Base-by-base conservation (phyloP, 495 filamentous ascomycete genomes). In the Lophiotrema nucula region DNA sequence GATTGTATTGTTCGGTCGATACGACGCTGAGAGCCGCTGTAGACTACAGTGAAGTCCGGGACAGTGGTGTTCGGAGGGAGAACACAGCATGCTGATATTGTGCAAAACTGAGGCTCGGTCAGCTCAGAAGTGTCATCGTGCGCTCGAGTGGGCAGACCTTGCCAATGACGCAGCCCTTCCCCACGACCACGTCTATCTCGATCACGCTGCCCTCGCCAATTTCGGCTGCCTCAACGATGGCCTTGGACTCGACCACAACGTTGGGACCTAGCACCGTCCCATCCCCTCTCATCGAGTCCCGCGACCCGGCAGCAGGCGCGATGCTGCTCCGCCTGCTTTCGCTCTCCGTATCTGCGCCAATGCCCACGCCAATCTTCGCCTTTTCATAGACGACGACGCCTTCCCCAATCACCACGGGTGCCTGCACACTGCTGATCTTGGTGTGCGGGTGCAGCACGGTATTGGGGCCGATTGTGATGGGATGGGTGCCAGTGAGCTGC, bases 391-490 rank as follows among this genome's bases (percentile, higher is more conserved):
- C 79, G 28, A 93, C 85, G 69, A 87, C 89, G 33, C 82, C 77
- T 11, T 84, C 81, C 0, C 88, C 88, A 43, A 96, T 81, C 8
- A 76, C 81, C 27, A 96, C 80, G 19, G 86, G 81, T 0, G 88
- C 91, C 42, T 80, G 74, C 35, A 78, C 75, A 1, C 87, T 83
- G 64, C 86, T 83, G 63, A 96, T 75, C 46, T 80, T 79, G 0
- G 83, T 80, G 53, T 89, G 87, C 1, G 91, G 91, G 72, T 96
- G 91, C 53, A 96, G 75, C n/a, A 96, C 81, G 15, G 81, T 84
- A 67, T 88, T 82, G 28, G 81, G 73, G 56, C 82, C 82, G 62
- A 95, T 82, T 38, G 77, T 81, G 53, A 96, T 87, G 15, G 79
- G 78, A 72, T 90, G 77, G 2, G 79, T 83, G 22, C 91, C 91